Evolutionary conservation across 257 asterid species (phyloP), one percentile per base, ranked within the genome.

Genomic region (Lycium barbarum): DNA sequence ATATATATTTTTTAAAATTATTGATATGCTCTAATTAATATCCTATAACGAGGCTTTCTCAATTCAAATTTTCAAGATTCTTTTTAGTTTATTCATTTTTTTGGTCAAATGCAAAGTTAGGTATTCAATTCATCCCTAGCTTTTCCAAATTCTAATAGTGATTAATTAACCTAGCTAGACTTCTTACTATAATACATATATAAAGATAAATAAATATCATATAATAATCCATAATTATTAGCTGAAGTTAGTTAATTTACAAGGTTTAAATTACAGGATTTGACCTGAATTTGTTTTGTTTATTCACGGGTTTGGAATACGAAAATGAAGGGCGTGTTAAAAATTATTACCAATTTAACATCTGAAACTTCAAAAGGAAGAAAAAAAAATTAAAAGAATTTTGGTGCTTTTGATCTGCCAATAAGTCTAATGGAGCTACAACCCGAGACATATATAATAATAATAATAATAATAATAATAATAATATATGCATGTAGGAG

Each of bases 121-220:
- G 81, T 49, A 49, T 49, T 49, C 62, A 22, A 74, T 22, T 49
- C 59, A 73, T 49, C 59, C 45, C 8, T 74, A 74, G 62, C 62
- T 13, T 74, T 74, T 74, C 62, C 26, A 68, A 36, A 36, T 36
- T 67, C 74, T 5, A 18, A 71, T n/a, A 47, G 7, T 73, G 40
- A 5, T 45, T 47, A 47, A 73, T 73, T 45, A 47, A 47, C 38
- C 18, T 47, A 47, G 40, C 59, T 73, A 73, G 80, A 73, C 33
- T 73, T 45, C 10, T 45, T n/a, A 73, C 47, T 20, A 10, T 73
- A 45, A 73, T 73, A 9, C 57, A 43, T 71, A 72, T 43, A 72
- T 26, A 33, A 71, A 18, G 43, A 72, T 40, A 59, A n/a, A 43
- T n/a, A 1, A 43, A 43, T 51, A 72, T 72, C 45, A 10, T 10